Base-by-base conservation (phyloP, 495 filamentous ascomycete genomes). In the Penicillium steckii region DNA sequence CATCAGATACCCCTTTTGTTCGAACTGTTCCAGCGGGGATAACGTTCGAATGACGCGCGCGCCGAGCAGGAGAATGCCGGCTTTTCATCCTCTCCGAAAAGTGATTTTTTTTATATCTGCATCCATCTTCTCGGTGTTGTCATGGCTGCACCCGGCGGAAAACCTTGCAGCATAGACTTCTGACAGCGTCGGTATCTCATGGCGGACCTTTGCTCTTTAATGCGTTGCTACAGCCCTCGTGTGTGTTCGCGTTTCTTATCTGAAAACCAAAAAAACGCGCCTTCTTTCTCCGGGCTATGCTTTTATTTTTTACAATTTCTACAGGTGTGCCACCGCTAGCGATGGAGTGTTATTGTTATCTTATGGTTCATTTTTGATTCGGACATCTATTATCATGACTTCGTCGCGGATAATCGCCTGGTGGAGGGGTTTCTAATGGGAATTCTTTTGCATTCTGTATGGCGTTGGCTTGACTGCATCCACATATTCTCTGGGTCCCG, bases 1-100 rank as follows among this genome's bases (percentile, higher is more conserved):
- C 66, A 72, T 72, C 73, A 80, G 78, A 83, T 85, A 85, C 83
- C 82, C 80, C 63, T 70, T 70, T 60, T 70, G 66, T 71, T 71
- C 68, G 65, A 69, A 64, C 69, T 65, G 69, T 57, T 61, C 55
- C 52, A 37, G 54, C 46, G 62, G 69, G 72, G 70, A 69, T 57
- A 4, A 70, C 59, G 68, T 64, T 75, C 71, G 72, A 71, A 61
- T 59, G 67, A 70, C 67, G 67, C 62, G 63, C 53, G 57, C 65
- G 71, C 72, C 71, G 70, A 70, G 68, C 68, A 41, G 62, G 59
- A 60, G 63, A 61, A 58, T 65, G 58, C 62, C 66, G 63, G 64
- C 62, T 67, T 69, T 68, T 66, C 63, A 61, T 61, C 48, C 48
- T 57, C 62, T 55, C 47, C 59, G 65, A 72, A 66, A 73, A 75